Evolutionary conservation across 306 rosid species (phyloP).

Genomic region (Calophaca sinica): DNA sequence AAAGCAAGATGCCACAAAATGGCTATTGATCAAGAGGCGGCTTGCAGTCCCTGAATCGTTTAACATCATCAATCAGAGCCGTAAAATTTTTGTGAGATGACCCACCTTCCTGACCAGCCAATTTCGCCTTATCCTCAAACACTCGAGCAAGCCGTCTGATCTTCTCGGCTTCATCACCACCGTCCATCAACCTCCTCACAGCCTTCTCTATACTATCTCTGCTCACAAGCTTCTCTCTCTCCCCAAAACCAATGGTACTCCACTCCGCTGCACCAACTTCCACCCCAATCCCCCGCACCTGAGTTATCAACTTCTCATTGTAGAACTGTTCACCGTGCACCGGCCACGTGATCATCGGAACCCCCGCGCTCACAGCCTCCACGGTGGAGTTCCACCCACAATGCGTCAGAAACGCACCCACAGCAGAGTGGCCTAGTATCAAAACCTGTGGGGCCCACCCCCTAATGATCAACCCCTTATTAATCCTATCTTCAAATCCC

Average conservation of each 20-base stretch:
- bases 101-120: slow-evolving; percentile 40
- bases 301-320: slow-evolving; percentile 47
- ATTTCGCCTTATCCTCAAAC: slow-evolving; percentile 43
- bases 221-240: slow-evolving; percentile 5
- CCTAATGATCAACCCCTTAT: slow-evolving; percentile 38
- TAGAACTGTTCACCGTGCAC: slow-evolving; percentile 43
- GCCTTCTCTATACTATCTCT: slow-evolving; percentile 47
- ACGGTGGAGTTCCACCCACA: slow-evolving; percentile 50
- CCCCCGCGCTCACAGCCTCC: slow-evolving; percentile 33
- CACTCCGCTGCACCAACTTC: slow-evolving; percentile 54
- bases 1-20: no score
- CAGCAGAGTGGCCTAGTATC: slow-evolving; percentile 8
- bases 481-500: slow-evolving; percentile 19
- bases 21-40: no score
- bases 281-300: slow-evolving; percentile 49
- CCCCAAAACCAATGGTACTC: neutral
- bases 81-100: slow-evolving; percentile 38
- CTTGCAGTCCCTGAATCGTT: neutral
- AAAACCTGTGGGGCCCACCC: slow-evolving; percentile 52
- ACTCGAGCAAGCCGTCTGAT: slow-evolving; percentile 27
- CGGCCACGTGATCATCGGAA: slow-evolving; percentile 53
- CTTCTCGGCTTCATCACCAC: slow-evolving; percentile 39
- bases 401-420: slow-evolving; percentile 43
- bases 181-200: slow-evolving; percentile 47
- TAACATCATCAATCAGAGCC: slow-evolving; percentile 36